phyloP scores from a whole-genome alignment of 2,329 filamentous ascomycete genomes.

The Thyridium curvatum region DNA sequence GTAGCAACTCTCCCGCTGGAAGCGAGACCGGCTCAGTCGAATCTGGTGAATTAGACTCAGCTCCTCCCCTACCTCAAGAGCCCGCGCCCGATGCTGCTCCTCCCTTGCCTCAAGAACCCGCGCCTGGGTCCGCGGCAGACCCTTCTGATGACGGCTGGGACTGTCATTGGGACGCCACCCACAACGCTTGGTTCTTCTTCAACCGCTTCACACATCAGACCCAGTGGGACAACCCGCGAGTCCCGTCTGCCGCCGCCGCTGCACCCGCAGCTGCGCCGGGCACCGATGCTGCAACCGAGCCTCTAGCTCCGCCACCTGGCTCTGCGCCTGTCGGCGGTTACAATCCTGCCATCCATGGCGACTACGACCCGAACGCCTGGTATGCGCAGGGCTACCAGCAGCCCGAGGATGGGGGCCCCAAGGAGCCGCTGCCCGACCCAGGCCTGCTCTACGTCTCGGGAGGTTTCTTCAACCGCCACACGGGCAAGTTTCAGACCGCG shows the following conservation, averaged over 20 bases:
- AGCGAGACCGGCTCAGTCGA: too few species aligned
- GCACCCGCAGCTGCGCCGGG: slow-evolving; percentile 15
- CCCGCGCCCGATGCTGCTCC: slow-evolving; percentile 13
- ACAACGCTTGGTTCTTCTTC: slow-evolving; percentile 73
- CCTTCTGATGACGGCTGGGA: slow-evolving; percentile 73
- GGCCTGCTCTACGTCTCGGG: slow-evolving; percentile 7
- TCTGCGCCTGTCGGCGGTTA: slow-evolving; percentile 61
- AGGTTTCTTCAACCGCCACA: slow-evolving; percentile 86
- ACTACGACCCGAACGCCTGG: slow-evolving; percentile 93
- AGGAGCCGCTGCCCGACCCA: slow-evolving; percentile 19
- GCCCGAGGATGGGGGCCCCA: slow-evolving; percentile 4
- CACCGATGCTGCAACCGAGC: slow-evolving; percentile 4
- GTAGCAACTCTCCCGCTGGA: too few species aligned
- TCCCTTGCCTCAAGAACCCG: slow-evolving; percentile 32
- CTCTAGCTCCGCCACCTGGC: neutral
- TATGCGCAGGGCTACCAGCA: slow-evolving; percentile 63
- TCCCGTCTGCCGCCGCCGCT: slow-evolving; percentile 38
- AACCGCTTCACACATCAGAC: slow-evolving; percentile 69
- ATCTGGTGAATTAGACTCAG: too few species aligned
- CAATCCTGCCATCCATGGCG: slow-evolving; percentile 91
- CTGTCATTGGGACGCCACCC: slow-evolving; percentile 63
- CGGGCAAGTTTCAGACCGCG: slow-evolving; percentile 70
- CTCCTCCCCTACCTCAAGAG: neutral
- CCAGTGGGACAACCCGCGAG: slow-evolving; percentile 82
- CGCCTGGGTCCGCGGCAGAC: slow-evolving; percentile 23